Evolutionary conservation across 2,329 filamentous ascomycete species (phyloP), one percentile per base, ranked within the genome.

Genomic region (Drechmeria coniospora): DNA sequence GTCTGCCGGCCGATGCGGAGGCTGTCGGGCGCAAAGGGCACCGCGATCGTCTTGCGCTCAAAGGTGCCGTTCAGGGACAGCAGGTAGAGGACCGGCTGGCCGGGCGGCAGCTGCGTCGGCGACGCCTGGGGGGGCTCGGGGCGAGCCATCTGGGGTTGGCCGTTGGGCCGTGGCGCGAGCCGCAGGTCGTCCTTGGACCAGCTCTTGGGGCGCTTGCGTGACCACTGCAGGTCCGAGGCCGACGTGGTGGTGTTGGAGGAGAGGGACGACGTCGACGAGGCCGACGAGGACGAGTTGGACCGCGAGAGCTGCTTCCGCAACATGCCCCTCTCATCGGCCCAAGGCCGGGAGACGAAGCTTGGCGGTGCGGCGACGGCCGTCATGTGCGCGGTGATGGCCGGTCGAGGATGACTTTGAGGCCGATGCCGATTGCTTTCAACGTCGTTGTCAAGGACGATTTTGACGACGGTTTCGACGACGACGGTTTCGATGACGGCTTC

Each of bases 31-130:
- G 72, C 80, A 49, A 80, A 93, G 1, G 90, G 90, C 3, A 98
- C 82, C 19, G 71, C 81, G 42, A 98, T 95, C 23, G 86, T 90
- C 57, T 98, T 98, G 45, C 84, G 77, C 52, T 95, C 90, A 49
- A 98, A 98, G 1, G 87, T 95, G 32, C 83, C 82, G 47, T 98
- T 98, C 44, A 95, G 73, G 1, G 90, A 92, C 5, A 87, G 59
- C 5, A 98, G 69, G 35, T 84, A 83, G 23, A 94, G 67, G 14
- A 94, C 75, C 1, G 84, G 82, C 28, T 80, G 73, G 5, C 71
- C 69, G 54, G 65, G 53, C 60, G 74, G 51, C 34, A 64, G 44
- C 34, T 70, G 63, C 49, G 74, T 65, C 37, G 81, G 75, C 36
- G 86, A 79, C 31, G 77, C 49, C 48, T 61, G 56, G 28, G 53